Conservation (phyloP, 768 basidiomycete species). For the Pluteus cervinus region DNA sequence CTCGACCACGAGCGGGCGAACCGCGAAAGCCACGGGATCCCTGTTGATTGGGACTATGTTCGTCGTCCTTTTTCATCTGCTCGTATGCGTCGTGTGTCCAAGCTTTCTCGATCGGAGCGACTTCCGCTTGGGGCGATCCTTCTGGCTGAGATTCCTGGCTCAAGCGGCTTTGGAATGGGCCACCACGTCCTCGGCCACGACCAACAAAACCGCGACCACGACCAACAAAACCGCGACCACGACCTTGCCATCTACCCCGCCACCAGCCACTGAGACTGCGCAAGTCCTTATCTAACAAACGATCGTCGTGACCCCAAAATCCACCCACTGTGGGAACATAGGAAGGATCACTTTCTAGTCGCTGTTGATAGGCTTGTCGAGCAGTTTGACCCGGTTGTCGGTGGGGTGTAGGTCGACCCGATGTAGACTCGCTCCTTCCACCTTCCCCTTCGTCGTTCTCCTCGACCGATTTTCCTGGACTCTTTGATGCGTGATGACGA, state of each 20-base stretch:
- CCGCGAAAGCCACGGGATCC: constrained; percentile 41
- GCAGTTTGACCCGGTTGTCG: constrained; percentile 53
- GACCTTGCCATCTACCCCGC: constrained; percentile 72
- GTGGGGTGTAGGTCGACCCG: constrained; percentile 26
- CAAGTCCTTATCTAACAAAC: constrained; percentile 75
- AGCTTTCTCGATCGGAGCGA: constrained; percentile 55
- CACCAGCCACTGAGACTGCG: constrained; percentile 85
- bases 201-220: constrained; percentile 49
- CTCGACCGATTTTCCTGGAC: constrained; percentile 6
- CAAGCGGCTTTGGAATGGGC: constrained; percentile 13
- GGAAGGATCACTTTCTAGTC: constrained; percentile 78
- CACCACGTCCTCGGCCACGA: constrained; percentile 58
- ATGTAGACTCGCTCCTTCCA: constrained; percentile 20
- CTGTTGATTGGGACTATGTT: constrained; percentile 27
- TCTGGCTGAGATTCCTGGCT: too few relatives aligned
- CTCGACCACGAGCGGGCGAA: constrained; percentile 39
- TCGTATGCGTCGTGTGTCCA: constrained; percentile 90
- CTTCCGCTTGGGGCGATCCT: constrained; percentile 7
- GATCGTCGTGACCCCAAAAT: constrained; percentile 95
- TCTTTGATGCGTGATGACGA: constrained; percentile 4
- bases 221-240: constrained; percentile 58
- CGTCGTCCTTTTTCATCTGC: constrained; percentile 76
- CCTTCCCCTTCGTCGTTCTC: constrained; percentile 24
- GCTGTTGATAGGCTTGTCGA: constrained; percentile 82
- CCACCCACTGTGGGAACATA: constrained; percentile 87